Evolutionary conservation across 129 eudicot species (phyloP).

Genomic region (Artemisia argyi): DNA sequence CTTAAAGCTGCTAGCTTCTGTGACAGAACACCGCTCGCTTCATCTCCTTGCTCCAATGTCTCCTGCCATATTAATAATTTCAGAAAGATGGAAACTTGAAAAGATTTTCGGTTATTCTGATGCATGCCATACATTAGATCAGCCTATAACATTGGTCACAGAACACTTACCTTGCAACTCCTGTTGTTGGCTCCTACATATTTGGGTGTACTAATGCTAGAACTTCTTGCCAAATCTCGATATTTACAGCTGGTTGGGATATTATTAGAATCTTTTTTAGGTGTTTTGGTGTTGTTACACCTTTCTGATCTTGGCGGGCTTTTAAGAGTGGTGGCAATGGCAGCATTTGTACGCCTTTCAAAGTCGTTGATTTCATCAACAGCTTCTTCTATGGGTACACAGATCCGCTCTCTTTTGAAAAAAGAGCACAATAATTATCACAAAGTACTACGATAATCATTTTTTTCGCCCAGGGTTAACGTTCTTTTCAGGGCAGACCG

Average conservation of each 20-base stretch:
- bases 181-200: conserved; percentile 55
- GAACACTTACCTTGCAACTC: conserved; percentile 53
- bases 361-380: conserved; percentile 44
- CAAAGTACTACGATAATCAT: neutral
- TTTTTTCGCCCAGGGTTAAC: too few species aligned
- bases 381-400: conserved; percentile 69
- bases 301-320: conserved; percentile 64
- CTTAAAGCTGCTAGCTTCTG: conserved; percentile 51
- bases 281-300: conserved; percentile 36
- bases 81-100: neutral
- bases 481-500: neutral
- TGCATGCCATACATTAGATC: neutral
- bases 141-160: conserved; percentile 11
- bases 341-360: conserved; percentile 51
- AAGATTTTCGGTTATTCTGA: neutral
- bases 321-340: conserved; percentile 44
- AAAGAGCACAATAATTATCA: conserved; percentile 15
- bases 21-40: conserved; percentile 46
- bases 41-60: conserved; percentile 39
- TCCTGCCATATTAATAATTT: conserved; percentile 31
- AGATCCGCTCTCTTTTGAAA: conserved; percentile 67
- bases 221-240: conserved; percentile 56
- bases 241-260: conserved; percentile 41
- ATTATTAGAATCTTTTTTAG: conserved; percentile 23
- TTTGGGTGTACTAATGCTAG: conserved; percentile 70